Evolutionary conservation across 1,139 yeast species (phyloP).

Genomic region (Lodderomyces theae): DNA sequence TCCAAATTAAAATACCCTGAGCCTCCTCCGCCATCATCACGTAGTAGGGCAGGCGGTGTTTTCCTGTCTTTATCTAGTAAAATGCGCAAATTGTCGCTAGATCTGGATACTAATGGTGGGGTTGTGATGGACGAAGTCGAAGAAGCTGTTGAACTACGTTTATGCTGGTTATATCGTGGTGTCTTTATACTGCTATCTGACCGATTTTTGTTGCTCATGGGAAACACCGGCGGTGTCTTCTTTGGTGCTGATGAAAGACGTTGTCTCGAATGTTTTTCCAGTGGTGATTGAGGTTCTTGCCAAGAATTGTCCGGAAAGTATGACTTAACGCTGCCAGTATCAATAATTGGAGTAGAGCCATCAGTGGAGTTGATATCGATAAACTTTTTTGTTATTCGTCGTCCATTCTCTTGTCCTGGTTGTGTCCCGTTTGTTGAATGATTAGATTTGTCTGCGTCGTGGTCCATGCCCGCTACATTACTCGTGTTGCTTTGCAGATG

Average conservation of each 20-base stretch:
- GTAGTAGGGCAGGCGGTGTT: slow-evolving; percentile 3
- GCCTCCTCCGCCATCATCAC: neutral
- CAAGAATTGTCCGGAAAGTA: slow-evolving; percentile 1
- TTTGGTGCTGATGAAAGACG: neutral
- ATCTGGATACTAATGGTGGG: slow-evolving; percentile 4
- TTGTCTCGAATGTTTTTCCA: slow-evolving; percentile 1
- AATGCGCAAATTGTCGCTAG: slow-evolving; percentile 8
- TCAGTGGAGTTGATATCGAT: neutral
- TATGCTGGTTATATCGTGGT: slow-evolving; percentile 1
- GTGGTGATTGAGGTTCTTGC: neutral
- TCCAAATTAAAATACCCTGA: slow-evolving; percentile 4
- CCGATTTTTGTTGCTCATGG: slow-evolving; percentile 1
- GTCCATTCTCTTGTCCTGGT: neutral
- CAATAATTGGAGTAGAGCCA: neutral
- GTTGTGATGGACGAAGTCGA: neutral
- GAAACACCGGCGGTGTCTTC: neutral
- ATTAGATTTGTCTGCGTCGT: neutral
- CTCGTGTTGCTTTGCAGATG: neutral
- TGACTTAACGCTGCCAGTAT: neutral
- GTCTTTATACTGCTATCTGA: slow-evolving; percentile 5
- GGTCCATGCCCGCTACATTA: neutral
- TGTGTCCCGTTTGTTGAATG: neutral
- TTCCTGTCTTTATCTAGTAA: slow-evolving; percentile 1
- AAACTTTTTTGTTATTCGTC: neutral
- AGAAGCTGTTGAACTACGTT: slow-evolving; percentile 4